Percentiles rank a stretch among this genome's conserved stretches.
These are phyloP conservation scores for Pachyrhizus erosus DNA, from an alignment of 306 rosid genomes.

Conservation along the genomic window DNA sequence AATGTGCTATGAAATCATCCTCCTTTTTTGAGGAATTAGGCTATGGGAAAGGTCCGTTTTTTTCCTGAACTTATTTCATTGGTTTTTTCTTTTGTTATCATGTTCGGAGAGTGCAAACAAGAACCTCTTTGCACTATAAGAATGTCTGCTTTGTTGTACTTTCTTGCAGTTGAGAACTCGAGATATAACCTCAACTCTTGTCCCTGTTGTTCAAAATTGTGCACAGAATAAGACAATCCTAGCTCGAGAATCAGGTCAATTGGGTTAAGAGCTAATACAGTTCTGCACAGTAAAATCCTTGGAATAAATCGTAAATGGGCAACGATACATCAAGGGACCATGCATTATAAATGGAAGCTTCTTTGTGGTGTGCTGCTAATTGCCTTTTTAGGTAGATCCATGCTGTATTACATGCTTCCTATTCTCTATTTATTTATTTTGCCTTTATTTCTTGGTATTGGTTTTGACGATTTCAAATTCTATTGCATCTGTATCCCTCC, in stretches of 20 bases:
- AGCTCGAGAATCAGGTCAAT: background rate
- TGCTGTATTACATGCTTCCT: background rate
- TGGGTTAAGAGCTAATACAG: background rate
- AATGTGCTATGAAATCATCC: background rate
- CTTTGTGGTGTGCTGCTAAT: background rate
- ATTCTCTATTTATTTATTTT: background rate
- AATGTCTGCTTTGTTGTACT: background rate
- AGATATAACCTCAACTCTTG: background rate
- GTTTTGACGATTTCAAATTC: background rate
- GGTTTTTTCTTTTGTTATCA: background rate
- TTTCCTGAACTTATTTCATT: background rate
- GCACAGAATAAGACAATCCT: conserved; percentile 9
- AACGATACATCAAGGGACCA: background rate
- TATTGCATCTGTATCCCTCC: background rate
- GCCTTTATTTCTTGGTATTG: background rate
- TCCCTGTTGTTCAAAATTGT: background rate
- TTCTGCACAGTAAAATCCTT: background rate
- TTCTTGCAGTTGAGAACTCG: background rate
- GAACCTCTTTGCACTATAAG: background rate
- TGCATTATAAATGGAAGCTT: conserved; percentile 7
- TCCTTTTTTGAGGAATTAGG: background rate
- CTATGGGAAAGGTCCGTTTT: background rate
- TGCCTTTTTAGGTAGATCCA: background rate
- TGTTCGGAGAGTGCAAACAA: background rate
- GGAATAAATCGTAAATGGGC: background rate